These are phyloP conservation scores for Pelargonium exstipulatum DNA, from an alignment of 441 rosid genomes.

Conservation along the genomic window DNA sequence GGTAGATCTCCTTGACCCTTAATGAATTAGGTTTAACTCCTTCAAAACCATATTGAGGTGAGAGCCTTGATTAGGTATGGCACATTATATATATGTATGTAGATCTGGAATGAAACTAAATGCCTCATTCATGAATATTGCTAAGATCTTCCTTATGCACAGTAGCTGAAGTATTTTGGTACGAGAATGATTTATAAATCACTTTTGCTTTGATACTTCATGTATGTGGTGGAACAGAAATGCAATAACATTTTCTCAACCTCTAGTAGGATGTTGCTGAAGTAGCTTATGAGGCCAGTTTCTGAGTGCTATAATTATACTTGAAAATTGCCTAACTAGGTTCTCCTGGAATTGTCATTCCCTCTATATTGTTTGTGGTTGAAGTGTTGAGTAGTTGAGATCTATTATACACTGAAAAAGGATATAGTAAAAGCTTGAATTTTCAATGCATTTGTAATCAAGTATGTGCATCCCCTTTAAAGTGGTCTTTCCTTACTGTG, in stretches of 20 bases:
- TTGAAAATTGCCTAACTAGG: background rate
- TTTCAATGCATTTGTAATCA: background rate
- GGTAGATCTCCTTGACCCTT: background rate
- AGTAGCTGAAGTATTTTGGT: background rate
- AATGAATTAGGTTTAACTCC: background rate
- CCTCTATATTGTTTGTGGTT: background rate
- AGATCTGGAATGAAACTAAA: background rate
- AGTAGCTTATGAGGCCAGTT: background rate
- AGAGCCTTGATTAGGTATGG: background rate
- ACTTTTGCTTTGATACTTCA: background rate
- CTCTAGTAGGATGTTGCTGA: background rate
- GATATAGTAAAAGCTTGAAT: background rate
- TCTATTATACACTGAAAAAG: background rate
- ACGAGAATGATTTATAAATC: background rate
- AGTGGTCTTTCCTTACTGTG: too few species aligned
- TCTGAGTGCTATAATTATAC: background rate
- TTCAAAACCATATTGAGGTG: too few species aligned
- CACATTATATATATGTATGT: background rate
- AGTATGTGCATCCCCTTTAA: background rate
- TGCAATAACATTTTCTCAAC: background rate
- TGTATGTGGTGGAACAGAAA: background rate
- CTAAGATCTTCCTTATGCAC: background rate
- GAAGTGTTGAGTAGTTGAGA: background rate
- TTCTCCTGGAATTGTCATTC: background rate
- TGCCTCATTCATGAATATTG: background rate